These are phyloP conservation scores for Lactarius trivialis DNA, from an alignment of 768 basidiomycete genomes.

Conservation along the genomic window DNA sequence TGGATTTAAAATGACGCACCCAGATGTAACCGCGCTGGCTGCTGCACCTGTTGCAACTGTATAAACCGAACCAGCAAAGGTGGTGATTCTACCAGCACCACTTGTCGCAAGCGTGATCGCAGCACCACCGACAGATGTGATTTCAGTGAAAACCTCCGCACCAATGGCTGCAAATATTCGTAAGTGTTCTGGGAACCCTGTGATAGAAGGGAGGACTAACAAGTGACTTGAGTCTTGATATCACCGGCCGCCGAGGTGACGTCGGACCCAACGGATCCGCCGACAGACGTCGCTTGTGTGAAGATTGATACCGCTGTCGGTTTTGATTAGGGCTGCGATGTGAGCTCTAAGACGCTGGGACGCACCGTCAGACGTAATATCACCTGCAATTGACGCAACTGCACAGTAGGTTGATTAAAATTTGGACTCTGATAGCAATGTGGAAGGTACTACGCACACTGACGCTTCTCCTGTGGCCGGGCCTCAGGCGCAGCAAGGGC, in stretches of 20 bases:
- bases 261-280: background rate
- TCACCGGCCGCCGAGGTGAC: background rate
- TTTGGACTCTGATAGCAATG: background rate
- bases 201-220: conserved; percentile 1
- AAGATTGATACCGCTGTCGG: conserved; percentile 14
- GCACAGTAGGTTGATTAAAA: background rate
- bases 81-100: conserved; percentile 17
- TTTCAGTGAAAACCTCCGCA: conserved; percentile 16
- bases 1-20: background rate
- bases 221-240: conserved; percentile 15
- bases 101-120: conserved; percentile 21
- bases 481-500: background rate
- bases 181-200: background rate
- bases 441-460: background rate
- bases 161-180: conserved; percentile 6
- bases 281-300: conserved; percentile 1
- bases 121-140: conserved; percentile 17
- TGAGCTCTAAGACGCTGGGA: background rate
- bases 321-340: background rate
- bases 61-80: conserved; percentile 20
- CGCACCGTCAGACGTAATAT: conserved; percentile 11
- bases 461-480: background rate
- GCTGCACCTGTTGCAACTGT: conserved; percentile 17
- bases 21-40: background rate
- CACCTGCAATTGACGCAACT: conserved; percentile 4